These are phyloP conservation scores for Aspergillus sparsus DNA, from an alignment of 495 filamentous ascomycete species.

Conservation along the genomic window DNA sequence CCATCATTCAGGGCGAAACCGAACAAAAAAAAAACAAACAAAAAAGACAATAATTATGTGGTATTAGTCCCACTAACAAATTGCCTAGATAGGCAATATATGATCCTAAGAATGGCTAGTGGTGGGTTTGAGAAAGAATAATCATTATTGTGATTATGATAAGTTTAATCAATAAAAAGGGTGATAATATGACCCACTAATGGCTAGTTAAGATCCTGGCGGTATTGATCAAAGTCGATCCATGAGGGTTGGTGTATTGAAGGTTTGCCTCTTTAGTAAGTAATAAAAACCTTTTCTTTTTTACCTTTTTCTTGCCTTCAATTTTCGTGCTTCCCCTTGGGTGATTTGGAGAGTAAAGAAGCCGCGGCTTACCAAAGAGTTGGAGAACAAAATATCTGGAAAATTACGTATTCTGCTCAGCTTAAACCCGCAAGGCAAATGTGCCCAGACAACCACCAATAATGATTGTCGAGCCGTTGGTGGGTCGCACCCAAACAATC, in stretches of 20 bases:
- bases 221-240: conserved; percentile 13
- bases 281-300: background rate
- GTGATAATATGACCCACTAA: background rate
- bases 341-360: no score
- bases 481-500: conserved; percentile 13
- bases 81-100: conserved; percentile 19
- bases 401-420: conserved; percentile 4
- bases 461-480: conserved; percentile 16
- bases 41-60: background rate
- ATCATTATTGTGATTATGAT: background rate
- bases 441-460: conserved; percentile 12
- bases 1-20: background rate
- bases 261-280: background rate
- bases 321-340: conserved; percentile 1
- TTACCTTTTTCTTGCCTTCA: background rate
- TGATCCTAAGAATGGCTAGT: background rate
- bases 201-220: conserved; percentile 11
- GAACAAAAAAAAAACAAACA: background rate
- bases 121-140: background rate
- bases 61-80: conserved; percentile 15
- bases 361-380: no score
- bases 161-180: background rate
- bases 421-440: conserved; percentile 2
- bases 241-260: background rate
- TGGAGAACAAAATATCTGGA: background rate